phyloP scores from a whole-genome alignment of 2,329 filamentous ascomycete species.

The Fusarium buxicola region DNA sequence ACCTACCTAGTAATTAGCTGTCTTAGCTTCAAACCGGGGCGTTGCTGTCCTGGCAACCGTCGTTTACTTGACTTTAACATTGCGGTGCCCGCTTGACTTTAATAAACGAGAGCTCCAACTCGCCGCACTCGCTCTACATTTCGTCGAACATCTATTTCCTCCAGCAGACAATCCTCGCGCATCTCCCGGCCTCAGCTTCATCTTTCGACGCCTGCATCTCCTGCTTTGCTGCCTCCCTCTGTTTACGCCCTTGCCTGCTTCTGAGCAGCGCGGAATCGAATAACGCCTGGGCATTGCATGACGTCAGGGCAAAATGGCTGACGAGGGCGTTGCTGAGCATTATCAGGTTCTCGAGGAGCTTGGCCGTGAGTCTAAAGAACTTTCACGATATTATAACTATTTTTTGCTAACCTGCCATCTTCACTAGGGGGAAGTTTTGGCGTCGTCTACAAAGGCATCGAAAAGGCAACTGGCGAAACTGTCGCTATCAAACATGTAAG shows the following conservation, averaged over 20 bases:
- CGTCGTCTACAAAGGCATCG: conserved; percentile 95
- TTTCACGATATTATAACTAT: neutral
- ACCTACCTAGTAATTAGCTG: conserved; percentile 44
- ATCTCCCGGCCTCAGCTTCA: conserved; percentile 12
- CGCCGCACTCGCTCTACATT: conserved; percentile 1
- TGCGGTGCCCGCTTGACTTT: conserved; percentile 32
- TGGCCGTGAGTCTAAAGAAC: conserved; percentile 75
- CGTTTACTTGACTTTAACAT: conserved; percentile 32
- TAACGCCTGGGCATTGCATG: conserved; percentile 36
- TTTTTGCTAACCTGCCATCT: conserved; percentile 19
- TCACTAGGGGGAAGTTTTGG: conserved; percentile 91
- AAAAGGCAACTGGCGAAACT: conserved; percentile 88
- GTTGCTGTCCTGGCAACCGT: conserved; percentile 52
- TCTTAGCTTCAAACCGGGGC: conserved; percentile 55
- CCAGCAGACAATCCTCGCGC: conserved; percentile 10
- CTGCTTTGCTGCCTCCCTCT: conserved; percentile 18
- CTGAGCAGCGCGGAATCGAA: conserved; percentile 22
- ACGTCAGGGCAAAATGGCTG: conserved; percentile 60
- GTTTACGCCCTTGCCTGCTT: conserved; percentile 10
- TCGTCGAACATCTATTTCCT: conserved; percentile 13
- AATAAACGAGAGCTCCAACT: conserved; percentile 35
- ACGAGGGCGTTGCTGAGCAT: conserved; percentile 79
- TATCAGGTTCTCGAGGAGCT: conserved; percentile 98
- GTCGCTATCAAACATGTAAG: conserved; percentile 97
- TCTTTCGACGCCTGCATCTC: conserved; percentile 1